Evolutionary conservation across 768 basidiomycete genomes (phyloP), one percentile per base, ranked within the genome.

Genomic region (Boletus insuetus): DNA sequence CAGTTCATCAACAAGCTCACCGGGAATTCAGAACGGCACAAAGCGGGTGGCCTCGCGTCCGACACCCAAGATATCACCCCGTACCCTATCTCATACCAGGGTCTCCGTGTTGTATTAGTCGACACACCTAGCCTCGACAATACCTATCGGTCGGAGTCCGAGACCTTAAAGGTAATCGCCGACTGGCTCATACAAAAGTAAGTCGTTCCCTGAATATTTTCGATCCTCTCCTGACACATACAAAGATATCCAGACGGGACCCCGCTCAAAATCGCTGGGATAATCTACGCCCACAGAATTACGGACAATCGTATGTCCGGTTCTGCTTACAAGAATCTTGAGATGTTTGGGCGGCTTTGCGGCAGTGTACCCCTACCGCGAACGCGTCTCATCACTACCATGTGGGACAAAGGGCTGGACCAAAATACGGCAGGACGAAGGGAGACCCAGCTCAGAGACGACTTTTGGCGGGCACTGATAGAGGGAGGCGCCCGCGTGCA

Each of bases 361-460:
- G 76, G 76, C 7, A 35, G 63, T 9, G 20, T 57, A 6, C 61
- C 68, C 9, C 49, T 72, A 26, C 58, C 17, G 35, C 73, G 72
- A n/a, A 63, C 73, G 7, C 58, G 68, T 19, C 56, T 77, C 13
- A 62, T 70, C n/a, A 77, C 75, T 1, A 76, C 71, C 2, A 75
- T 73, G 69, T 77, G 75, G 76, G 65, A 66, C 43, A 34, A 9
- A 1, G 66, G 62, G 12, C 65, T 46, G 20, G 68, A 68, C 34
- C 31, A 1, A 6, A 12, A 14, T 1, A 12, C 55, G 12, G 58
- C 42, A n/a, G 54, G 50, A 11, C 46, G 26, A 2, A 55, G 54
- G 24, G 72, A 75, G 44, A 11, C 17, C 0, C 55, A 75, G 43
- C 67, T 75, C 26, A 56, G 22, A 6, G 0, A 1, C 1, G 53